phyloP scores from a whole-genome alignment of 139 green algal species.

The Volvox reticuliferus region DNA sequence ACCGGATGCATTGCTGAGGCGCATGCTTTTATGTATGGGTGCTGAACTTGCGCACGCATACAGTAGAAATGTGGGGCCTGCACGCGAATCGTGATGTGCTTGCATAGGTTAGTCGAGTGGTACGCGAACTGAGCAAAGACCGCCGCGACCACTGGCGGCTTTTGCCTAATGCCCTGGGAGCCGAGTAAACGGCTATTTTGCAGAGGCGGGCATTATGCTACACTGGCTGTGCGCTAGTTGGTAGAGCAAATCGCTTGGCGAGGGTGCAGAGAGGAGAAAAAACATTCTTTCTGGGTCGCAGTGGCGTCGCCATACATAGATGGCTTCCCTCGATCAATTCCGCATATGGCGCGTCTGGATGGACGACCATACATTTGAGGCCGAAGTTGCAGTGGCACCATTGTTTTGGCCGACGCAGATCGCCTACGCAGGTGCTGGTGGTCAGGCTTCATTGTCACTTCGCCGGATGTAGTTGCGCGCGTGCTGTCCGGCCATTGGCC shows the following conservation, averaged over 20 bases:
- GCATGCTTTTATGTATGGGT: neutral
- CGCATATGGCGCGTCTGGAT: neutral
- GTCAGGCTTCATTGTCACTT: neutral
- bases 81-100: too few relatives aligned
- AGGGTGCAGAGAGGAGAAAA: slow-evolving; percentile 3
- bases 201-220: neutral
- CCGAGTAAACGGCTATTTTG: neutral
- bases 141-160: too few relatives aligned
- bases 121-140: too few relatives aligned
- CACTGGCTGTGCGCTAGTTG: neutral
- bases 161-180: too few relatives aligned
- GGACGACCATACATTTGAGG: neutral
- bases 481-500: neutral
- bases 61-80: too few relatives aligned
- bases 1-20: neutral
- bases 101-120: too few relatives aligned
- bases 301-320: slow-evolving; percentile 28
- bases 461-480: too few relatives aligned
- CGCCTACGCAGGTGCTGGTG: neutral
- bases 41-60: neutral
- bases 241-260: neutral
- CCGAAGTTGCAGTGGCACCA: neutral
- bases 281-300: slow-evolving; percentile 31
- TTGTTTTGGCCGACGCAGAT: neutral
- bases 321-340: slow-evolving; percentile 12